A percentile compares a stretch with the other conserved stretches of the same genome.
These are phyloP conservation scores for Elongisporangium anandrum DNA, from an alignment of 352 stramenopile genomes.

Conservation along the genomic window DNA sequence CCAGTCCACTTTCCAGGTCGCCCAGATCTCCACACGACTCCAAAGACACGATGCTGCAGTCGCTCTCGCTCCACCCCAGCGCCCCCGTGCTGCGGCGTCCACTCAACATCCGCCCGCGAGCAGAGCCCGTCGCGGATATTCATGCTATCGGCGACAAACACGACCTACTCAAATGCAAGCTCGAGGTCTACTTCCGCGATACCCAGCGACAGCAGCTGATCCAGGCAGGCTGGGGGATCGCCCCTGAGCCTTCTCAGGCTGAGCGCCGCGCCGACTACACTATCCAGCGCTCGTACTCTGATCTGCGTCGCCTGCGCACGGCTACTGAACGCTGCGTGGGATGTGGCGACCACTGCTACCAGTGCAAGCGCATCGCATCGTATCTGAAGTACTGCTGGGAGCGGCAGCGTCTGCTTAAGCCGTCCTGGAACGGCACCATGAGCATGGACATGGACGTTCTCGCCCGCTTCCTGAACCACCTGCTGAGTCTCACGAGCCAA, in stretches of 20 bases:
- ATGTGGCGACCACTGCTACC: constrained; percentile 17
- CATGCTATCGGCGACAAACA: constrained; percentile 10
- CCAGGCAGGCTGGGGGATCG: neutral
- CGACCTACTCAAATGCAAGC: constrained; percentile 17
- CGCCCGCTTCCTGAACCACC: constrained; percentile 25
- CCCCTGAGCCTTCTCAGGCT: constrained; percentile 1
- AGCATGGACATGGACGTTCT: constrained; percentile 25
- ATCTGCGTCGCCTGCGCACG: constrained; percentile 24
- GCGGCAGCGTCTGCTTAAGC: constrained; percentile 21
- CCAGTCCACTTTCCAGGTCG: neutral
- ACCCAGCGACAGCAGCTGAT: neutral
- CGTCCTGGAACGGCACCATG: constrained; percentile 26
- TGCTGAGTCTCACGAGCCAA: constrained; percentile 21
- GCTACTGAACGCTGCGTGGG: constrained; percentile 18
- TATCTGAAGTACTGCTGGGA: constrained; percentile 35
- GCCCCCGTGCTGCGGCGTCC: constrained; percentile 17
- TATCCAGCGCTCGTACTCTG: constrained; percentile 19
- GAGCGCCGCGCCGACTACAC: constrained; percentile 20
- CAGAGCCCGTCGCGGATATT: constrained; percentile 21
- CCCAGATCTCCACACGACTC: neutral
- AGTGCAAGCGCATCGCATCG: constrained; percentile 24
- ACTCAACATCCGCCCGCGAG: constrained; percentile 11
- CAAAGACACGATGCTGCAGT: constrained; percentile 28
- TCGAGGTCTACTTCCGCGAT: constrained; percentile 21
- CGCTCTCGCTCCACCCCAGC: constrained; percentile 24